Evolutionary conservation across 2,329 filamentous ascomycete species (phyloP), one percentile per base, ranked within the genome.

Genomic region (Fusarium globosum): DNA sequence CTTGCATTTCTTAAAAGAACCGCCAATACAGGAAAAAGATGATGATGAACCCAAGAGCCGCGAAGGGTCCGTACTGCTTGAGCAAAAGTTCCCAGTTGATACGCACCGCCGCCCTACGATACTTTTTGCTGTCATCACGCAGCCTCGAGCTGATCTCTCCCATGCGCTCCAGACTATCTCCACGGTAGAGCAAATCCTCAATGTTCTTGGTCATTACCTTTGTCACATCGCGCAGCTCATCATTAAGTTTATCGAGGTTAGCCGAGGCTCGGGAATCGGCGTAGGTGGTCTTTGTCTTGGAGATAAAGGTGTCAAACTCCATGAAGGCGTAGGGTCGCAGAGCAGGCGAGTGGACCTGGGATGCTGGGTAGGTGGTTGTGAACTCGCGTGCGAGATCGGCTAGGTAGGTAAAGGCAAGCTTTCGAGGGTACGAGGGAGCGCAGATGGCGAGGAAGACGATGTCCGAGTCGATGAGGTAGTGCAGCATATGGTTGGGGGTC

Each of bases 181-280:
- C 96, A 71, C 97, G 88, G 82, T 99, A 99, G 60, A 99, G 86
- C 80, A 99, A 85, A 82, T 99, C 96, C 87, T 99, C 96, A 77
- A 99, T 98, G 83, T 99, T 99, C 90, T 98, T 98, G 63, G 95
- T 98, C 97, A 99, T 99, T 80, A 99, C 95, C 85, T 98, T 95
- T 3, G 96, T 98, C 62, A 99, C 97, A 83, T 98, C 96, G 82
- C 95, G 93, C 75, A 99, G 89, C 88, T 99, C 97, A 80, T 98
- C 94, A 81, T 99, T 98, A 75, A 99, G 87, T 84, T 96, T 95
- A 83, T 97, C 94, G 65, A 99, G 89, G 84, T 98, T 98, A 84
- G 95, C 93, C 20, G 94, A 90, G 21, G 96, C 96, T 74, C 96
- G 92, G 61, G 93, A 91, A 83, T 99, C 96, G 78, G 96, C 94